Evolutionary conservation across 176 grass and related monocot genomes (phyloP), one percentile per base, ranked within the genome.

Genomic region (Eleusine indica): DNA sequence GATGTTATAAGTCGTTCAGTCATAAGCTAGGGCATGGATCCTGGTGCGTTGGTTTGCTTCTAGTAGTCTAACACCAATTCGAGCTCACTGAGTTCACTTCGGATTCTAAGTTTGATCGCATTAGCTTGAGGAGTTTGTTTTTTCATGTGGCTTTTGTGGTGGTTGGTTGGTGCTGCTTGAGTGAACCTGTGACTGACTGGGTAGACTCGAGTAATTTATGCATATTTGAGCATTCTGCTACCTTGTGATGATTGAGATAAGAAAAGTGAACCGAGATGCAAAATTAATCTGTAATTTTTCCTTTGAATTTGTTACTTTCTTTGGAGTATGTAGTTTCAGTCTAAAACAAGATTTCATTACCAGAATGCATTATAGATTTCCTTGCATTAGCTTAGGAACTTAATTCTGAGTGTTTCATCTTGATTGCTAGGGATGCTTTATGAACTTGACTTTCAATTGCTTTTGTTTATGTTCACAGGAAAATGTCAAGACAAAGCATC

Each of bases 401-500:
- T 74, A 21, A 43, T 83, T 61, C 39, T 66, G 54, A 19, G 39
- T 6, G 53, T 68, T 78, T 66, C 62, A 54, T 60, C 60, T 82
- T 83, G 51, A 73, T 84, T 74, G 28, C 18, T 49, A n/a, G 38
- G 42, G 46, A 48, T 40, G 22, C 30, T 92, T 92, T 70, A 21
- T 76, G 32, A 71, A 58, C 63, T 56, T 58, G n/a, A 5, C 13
- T 78, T 82, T 63, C 53, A 19, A 83, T 75, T 70, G 29, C 68
- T 47, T 63, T 43, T 29, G 6, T 83, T 66, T 86, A 40, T 84
- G n/a, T 82, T 86, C 53, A 38, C 82, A 98, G 96, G 95, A 98
- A 93, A 98, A 91, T 71, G 91, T 98, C 75, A 98, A 95, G 85
- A 98, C 96, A 86, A 98, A 98, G 80, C 96, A 98, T 90, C 96